Conservation (phyloP, 495 filamentous ascomycete species). For the Pseudevernia furfuracea region DNA sequence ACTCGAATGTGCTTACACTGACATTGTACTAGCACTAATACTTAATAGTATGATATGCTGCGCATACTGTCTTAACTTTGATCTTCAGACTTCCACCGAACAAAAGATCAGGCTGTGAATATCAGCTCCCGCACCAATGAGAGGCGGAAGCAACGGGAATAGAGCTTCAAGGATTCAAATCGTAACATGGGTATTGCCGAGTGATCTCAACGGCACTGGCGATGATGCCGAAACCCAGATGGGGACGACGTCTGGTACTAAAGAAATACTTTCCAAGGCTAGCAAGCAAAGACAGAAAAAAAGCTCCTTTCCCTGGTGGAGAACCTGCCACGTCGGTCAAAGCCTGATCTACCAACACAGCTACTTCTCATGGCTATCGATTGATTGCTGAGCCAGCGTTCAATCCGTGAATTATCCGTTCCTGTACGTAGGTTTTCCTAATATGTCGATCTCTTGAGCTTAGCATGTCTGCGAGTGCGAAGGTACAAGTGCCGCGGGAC, state of each 20-base stretch:
- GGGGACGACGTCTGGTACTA: background rate
- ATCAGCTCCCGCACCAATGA: background rate
- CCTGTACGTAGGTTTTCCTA: background rate
- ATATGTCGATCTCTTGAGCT: background rate
- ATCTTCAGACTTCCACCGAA: background rate
- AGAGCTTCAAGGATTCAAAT: background rate
- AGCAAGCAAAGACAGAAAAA: background rate
- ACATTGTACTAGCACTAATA: background rate
- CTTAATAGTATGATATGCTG: background rate
- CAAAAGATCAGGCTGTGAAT: background rate
- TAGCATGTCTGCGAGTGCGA: background rate
- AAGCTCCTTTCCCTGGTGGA: background rate
- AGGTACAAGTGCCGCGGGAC: background rate
- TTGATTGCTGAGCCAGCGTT: background rate
- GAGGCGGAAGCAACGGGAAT: background rate
- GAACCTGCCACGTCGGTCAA: background rate
- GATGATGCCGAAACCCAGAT: background rate
- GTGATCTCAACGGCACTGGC: background rate
- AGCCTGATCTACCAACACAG: background rate
- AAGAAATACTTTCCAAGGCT: background rate
- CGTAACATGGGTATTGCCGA: background rate
- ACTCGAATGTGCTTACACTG: background rate
- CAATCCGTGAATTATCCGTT: background rate
- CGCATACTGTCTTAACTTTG: background rate
- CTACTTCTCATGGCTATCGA: background rate